phyloP scores from a whole-genome alignment of 805 yeast genomes.

The Nakazawaea peltata region DNA sequence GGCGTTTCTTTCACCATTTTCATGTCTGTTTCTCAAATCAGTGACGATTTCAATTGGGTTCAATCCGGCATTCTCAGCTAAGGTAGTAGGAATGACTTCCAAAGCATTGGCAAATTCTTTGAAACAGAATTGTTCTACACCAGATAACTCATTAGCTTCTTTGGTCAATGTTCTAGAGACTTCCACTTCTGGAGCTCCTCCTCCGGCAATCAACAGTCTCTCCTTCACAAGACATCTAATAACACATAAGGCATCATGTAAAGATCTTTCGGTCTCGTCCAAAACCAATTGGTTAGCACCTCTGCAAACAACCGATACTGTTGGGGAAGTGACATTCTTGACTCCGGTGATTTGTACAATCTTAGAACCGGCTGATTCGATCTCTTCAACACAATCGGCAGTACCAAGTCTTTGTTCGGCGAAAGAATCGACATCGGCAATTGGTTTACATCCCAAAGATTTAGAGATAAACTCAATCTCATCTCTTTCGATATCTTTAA shows the following conservation, averaged over 20 bases:
- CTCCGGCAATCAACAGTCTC: slow-evolving; percentile 91
- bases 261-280: slow-evolving; percentile 95
- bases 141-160: slow-evolving; percentile 67
- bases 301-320: slow-evolving; percentile 86
- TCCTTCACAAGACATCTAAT: slow-evolving; percentile 81
- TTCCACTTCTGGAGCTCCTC: slow-evolving; percentile 97
- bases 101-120: slow-evolving; percentile 87
- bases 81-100: slow-evolving; percentile 87
- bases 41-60: slow-evolving; percentile 89
- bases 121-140: slow-evolving; percentile 87
- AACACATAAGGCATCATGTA: slow-evolving; percentile 97
- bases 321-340: slow-evolving; percentile 45
- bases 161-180: slow-evolving; percentile 65
- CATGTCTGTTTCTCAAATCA: slow-evolving; percentile 86
- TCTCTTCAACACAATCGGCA: slow-evolving; percentile 91
- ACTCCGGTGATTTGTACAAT: slow-evolving; percentile 85
- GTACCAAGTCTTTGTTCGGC: slow-evolving; percentile 87
- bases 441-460: slow-evolving; percentile 89
- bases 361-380: slow-evolving; percentile 81
- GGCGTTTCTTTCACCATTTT: slow-evolving; percentile 83
- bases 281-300: slow-evolving; percentile 89
- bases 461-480: slow-evolving; percentile 85
- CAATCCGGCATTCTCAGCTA: slow-evolving; percentile 93
- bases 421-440: slow-evolving; percentile 91
- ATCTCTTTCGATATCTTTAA: slow-evolving; percentile 92